Base-by-base conservation (phyloP, 2,329 filamentous ascomycete genomes). In the Metarhizium rileyi region DNA sequence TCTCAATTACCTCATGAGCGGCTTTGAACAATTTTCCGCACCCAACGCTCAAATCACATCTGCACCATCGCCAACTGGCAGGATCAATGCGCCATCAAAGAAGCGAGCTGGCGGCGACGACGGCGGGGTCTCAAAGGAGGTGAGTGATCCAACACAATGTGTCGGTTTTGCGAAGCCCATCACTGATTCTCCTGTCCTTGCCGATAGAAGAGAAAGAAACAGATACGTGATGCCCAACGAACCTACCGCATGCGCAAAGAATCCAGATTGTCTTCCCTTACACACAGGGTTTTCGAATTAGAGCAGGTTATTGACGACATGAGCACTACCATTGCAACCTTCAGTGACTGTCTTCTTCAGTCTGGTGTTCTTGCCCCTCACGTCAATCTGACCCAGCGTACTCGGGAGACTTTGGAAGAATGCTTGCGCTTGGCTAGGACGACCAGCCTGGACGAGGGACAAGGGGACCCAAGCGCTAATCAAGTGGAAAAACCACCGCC, bases 211-310 rank as follows among this genome's bases (percentile, higher is more conserved):
- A 82, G 87, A 47, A 77, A 87, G 50, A 88, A 86, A 6, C 87
- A 93, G 63, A 90, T 93, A 53, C 80, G 87, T 33, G 75, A 89
- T 51, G 87, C 87, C 1, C 87, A 91, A 63, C 74, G 87, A 55
- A 86, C 86, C 1, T 91, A 93, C 61, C 79, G 87, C 12, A 78
- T 83, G 59, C 80, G 87, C 40, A 91, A 91, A 66, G 87, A 91
- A 61, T 82, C 76, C 22, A 84, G 84, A 2, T 88, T 91, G 47
- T 75, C 79, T 26, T 78, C 79, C 1, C 71, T 91, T 14, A 81
- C 86, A 58, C 75, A 76, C 47, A 74, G 81, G 51, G 84, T 88
- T 4, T 68, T 79, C 36, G 73, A 77, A 30, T 74, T 90, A 14
- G 76, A 81, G 50, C 72, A 73, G 7, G 78, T 76, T 25, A 82